Evolutionary conservation across 169 alveolate genomes (phyloP), one percentile per base, ranked within the genome.

Genomic region (Plasmodium sp.): DNA sequence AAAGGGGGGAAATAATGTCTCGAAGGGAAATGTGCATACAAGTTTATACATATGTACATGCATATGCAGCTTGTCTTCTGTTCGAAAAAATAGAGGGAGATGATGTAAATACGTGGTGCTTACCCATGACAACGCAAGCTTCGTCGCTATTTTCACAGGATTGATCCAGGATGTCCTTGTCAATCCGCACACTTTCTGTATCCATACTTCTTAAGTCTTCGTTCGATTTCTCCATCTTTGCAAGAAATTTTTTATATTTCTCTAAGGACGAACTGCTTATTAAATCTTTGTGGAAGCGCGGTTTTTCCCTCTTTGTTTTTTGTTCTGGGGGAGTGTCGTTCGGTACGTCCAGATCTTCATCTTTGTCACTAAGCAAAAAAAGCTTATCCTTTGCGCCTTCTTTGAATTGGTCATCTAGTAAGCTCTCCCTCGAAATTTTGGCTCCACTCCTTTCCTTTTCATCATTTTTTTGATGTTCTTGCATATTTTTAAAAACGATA

Each of bases 361-460:
- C 84, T n/a, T 77, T 33, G 39, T 27, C 79, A 27, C 67, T 90
- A 81, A 39, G 45, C 18, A 90, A 43, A 43, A 90, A 58, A 45
- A 90, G 73, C 36, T 67, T 90, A 90, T 81, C 74, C 45, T 81
- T 62, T 16, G 33, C 2, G 36, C 48, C 83, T 54, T 51, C 84
- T 62, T 58, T 41, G 80, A 90, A 90, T 54, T 90, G 92, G 51
- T 90, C 94, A 34, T 90, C 94, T 81, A 90, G 83, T 90, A 90
- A 90, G 39, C 92, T 90, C 39, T 33, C 94, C 83, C 91, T 81
- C 54, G 73, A 9, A 12, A 74, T 6, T 71, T 43, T 81, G 10
- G 43, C n/a, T 41, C 34, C 62, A 48, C 58, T 31, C 31, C 51
- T 39, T 90, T 62, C 77, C 48, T 62, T 31, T 3, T 74, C 80